These are phyloP conservation scores for Monosporozyma yasuniensis DNA, from an alignment of 805 yeast genomes.

Conservation along the genomic window DNA sequence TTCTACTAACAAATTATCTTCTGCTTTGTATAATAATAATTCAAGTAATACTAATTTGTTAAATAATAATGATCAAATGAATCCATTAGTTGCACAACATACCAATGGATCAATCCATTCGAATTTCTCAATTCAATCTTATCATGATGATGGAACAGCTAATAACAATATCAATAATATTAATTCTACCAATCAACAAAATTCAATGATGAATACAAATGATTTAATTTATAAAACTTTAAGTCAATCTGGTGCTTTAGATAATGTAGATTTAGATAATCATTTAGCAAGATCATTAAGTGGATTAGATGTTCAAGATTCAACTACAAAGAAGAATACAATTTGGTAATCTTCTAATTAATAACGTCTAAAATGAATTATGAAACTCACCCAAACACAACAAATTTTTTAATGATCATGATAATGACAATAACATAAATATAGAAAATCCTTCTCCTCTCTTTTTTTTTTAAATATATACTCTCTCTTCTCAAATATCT, in stretches of 20 bases:
- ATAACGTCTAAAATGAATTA: background rate
- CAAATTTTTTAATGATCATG: background rate
- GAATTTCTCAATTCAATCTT: constrained; percentile 27
- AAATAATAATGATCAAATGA: background rate
- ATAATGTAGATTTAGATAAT: constrained; percentile 14
- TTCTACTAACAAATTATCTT: constrained; percentile 11
- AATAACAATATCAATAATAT: background rate
- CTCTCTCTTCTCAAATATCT: background rate
- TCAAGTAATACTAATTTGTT: constrained; percentile 5
- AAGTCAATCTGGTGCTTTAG: constrained; percentile 3
- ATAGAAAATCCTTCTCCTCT: background rate
- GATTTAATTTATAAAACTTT: constrained; percentile 3
- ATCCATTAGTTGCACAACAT: constrained; percentile 20
- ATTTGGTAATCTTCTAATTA: background rate
- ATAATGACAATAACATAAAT: background rate
- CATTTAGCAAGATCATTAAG: constrained; percentile 29
- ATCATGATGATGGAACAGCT: constrained; percentile 14
- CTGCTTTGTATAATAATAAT: constrained; percentile 9
- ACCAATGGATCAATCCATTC: constrained; percentile 31
- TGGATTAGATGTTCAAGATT: constrained; percentile 23
- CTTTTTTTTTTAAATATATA: background rate
- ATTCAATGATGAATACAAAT: background rate
- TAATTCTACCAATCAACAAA: background rate
- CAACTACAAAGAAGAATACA: background rate
- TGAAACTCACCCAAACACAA: background rate